phyloP scores from a whole-genome alignment of 441 rosid genomes.

The Macaranga tanarius region DNA sequence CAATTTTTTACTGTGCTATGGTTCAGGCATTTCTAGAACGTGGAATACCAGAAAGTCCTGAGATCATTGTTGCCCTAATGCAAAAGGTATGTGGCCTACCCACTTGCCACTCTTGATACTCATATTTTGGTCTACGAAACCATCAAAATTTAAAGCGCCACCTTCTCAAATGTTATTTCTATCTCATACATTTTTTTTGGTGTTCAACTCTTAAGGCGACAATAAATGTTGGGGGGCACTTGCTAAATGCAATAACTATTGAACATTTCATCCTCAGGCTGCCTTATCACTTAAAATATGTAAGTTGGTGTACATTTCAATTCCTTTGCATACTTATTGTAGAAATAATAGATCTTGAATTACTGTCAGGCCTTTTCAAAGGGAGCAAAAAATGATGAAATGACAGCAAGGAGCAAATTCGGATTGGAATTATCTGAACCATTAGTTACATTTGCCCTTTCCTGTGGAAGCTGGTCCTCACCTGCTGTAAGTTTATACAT shows the following conservation, averaged over 20 bases:
- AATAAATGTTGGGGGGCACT: conserved; percentile 71
- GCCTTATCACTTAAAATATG: conserved; percentile 70
- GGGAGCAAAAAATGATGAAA: conserved; percentile 53
- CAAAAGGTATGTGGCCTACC: conserved; percentile 45
- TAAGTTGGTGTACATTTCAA: conserved; percentile 35
- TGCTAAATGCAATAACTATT: conserved; percentile 64
- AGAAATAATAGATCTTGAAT: conserved; percentile 14
- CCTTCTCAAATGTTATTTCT: not conserved
- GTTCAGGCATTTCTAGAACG: conserved; percentile 70
- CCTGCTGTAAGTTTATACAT: conserved; percentile 72
- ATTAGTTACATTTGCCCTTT: conserved; percentile 74
- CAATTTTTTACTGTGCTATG: conserved; percentile 6
- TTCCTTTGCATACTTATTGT: conserved; percentile 15
- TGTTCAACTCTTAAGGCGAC: conserved; percentile 49
- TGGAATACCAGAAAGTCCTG: conserved; percentile 72
- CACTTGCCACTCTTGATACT: not conserved
- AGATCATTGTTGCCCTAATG: conserved; percentile 63
- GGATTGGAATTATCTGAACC: conserved; percentile 89
- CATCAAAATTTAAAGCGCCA: not conserved
- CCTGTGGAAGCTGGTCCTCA: conserved; percentile 96
- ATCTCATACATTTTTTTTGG: not conserved
- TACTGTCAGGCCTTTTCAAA: conserved; percentile 43
- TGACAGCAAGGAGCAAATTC: conserved; percentile 54
- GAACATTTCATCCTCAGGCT: conserved; percentile 84
- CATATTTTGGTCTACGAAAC: not conserved